Base-by-base conservation (phyloP, 441 rosid species). In the Aquilaria agallochum region DNA sequence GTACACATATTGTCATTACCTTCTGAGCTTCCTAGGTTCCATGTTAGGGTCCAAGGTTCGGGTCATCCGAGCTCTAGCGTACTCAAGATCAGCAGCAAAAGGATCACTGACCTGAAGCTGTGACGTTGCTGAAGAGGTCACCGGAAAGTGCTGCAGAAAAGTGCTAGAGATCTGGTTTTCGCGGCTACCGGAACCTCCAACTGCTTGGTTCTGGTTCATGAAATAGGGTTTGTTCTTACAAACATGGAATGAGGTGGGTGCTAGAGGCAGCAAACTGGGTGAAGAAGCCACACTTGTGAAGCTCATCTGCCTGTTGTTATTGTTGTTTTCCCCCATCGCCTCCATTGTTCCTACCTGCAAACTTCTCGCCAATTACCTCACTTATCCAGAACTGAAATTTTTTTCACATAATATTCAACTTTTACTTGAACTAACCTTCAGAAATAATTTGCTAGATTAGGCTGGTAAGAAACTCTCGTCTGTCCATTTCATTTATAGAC, bases 11-110 rank as follows among this genome's bases (percentile, higher is more conserved):
- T 5, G 3, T 48, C 31, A 3, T 55, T 36, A 79, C 81, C 84
- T 60, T 62, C 14, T 74, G 53, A 72, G 74, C 73, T 46, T 80
- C 67, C 7, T 74, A 7, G 71, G 70, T 36, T 76, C 81, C 73
- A 69, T 50, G 31, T 15, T 51, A 40, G 27, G 64, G 7, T 75
- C 72, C 5, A 20, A n/a, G 14, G 50, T n/a, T 45, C 60, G 34
- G 9, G 9, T 8, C 45, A 10, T 40, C 5, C 45, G 45, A 40
- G 32, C 44, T 40, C 32, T 3, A 10, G n/a, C 55, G 62, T 7
- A 11, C 2, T 40, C 45, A 2, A 10, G 9, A 40, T 40, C 45
- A 1, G 9, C 7, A 40, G 2, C 45, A 40, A 40, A 10, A 40
- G 45, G 45, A 40, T 40, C 45, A 40, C 45, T 40, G 45, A 10